phyloP scores from a whole-genome alignment of 441 rosid genomes.

The Erodium moschatum region DNA sequence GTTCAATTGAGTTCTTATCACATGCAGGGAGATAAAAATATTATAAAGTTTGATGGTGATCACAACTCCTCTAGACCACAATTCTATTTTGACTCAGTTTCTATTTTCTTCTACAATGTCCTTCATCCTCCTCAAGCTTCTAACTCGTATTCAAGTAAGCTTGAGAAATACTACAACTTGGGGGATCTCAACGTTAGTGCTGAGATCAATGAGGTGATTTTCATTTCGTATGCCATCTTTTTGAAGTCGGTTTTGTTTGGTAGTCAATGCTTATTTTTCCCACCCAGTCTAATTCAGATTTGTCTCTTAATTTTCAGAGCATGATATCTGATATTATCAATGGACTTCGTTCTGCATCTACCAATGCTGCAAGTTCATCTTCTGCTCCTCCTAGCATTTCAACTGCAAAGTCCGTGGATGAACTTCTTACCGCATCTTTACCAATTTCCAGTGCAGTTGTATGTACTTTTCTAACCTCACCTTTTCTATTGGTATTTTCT shows the following conservation, averaged over 20 bases:
- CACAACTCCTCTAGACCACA: conserved; percentile 92
- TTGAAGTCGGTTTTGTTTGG: neutral
- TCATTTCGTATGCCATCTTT: conserved; percentile 14
- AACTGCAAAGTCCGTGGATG: conserved; percentile 47
- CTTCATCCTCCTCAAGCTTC: conserved; percentile 73
- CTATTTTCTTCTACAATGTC: conserved; percentile 79
- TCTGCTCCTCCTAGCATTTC: conserved; percentile 53
- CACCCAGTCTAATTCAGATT: conserved; percentile 4
- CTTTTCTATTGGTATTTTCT: conserved; percentile 4
- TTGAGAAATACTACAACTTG: conserved; percentile 68
- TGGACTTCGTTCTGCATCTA: conserved; percentile 56
- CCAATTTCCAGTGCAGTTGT: conserved; percentile 35
- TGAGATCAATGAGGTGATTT: conserved; percentile 71
- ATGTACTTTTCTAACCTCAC: conserved; percentile 7
- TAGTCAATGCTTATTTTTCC: neutral
- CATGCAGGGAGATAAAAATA: conserved; percentile 83
- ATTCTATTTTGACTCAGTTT: conserved; percentile 79
- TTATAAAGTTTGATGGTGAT: conserved; percentile 88
- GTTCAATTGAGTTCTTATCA: conserved; percentile 15
- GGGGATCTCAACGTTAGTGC: conserved; percentile 47
- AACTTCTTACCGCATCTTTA: conserved; percentile 52
- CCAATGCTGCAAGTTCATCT: conserved; percentile 77
- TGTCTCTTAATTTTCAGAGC: conserved; percentile 37
- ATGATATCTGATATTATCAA: conserved; percentile 68
- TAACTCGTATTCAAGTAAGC: conserved; percentile 44